These are phyloP conservation scores for Epichloe elymi DNA, from an alignment of 2,329 filamentous ascomycete genomes.

Conservation along the genomic window DNA sequence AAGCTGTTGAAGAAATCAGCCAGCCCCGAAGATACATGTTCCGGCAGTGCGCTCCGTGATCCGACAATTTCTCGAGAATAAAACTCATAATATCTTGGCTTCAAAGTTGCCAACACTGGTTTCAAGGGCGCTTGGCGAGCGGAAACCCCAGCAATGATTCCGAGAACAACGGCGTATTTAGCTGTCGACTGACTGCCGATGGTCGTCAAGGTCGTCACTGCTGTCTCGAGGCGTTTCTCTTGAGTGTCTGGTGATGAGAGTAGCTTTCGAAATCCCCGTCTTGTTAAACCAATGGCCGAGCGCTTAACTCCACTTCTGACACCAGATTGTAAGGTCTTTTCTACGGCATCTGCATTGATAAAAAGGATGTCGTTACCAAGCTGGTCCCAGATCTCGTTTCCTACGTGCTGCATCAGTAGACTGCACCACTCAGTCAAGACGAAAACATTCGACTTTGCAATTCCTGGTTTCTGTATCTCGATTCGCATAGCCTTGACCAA, in stretches of 20 bases:
- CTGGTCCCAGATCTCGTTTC: conserved; percentile 47
- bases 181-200: conserved; percentile 52
- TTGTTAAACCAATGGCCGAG: conserved; percentile 64
- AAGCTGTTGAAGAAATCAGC: conserved; percentile 74
- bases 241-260: conserved; percentile 45
- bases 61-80: conserved; percentile 76
- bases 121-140: conserved; percentile 54
- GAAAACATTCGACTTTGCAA: conserved; percentile 72
- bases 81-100: conserved; percentile 64
- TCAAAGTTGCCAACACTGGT: conserved; percentile 47
- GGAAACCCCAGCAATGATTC: conserved; percentile 77
- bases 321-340: conserved; percentile 59
- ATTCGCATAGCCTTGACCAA: conserved; percentile 55
- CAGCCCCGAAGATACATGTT: conserved; percentile 60
- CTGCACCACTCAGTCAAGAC: conserved; percentile 86
- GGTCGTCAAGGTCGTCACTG: conserved; percentile 53
- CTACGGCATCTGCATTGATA: conserved; percentile 59
- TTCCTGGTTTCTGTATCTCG: conserved; percentile 63
- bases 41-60: conserved; percentile 57
- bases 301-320: conserved; percentile 52
- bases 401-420: conserved; percentile 60
- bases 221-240: conserved; percentile 46
- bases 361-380: conserved; percentile 53
- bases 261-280: conserved; percentile 65
- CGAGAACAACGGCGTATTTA: conserved; percentile 66